Percentiles rank a stretch among this genome's conserved stretches.
Conservation (phyloP, 192 early-diverging fungal genomes). For the Helicostylum pulchrum region DNA sequence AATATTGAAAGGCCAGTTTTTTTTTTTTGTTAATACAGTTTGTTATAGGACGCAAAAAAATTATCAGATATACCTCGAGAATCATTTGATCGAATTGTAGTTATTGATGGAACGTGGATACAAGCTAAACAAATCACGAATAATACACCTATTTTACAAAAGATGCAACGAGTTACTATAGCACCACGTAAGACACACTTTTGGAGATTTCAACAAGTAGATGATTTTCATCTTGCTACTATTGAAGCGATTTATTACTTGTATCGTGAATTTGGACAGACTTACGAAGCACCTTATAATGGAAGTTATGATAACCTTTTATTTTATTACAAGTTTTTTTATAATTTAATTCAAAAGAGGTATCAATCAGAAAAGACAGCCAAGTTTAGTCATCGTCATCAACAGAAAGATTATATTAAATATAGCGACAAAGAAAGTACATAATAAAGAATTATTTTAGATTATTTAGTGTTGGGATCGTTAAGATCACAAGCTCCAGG, state of each 20-base stretch:
- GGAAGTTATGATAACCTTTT: conserved; percentile 85
- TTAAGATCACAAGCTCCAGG: conserved; percentile 27
- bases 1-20: background rate
- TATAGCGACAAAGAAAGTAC: background rate
- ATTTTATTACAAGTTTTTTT: conserved; percentile 91
- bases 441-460: background rate
- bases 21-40: background rate
- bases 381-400: conserved; percentile 20
- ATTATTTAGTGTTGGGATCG: background rate
- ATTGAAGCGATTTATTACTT: conserved; percentile 97
- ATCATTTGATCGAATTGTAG: conserved; percentile 73
- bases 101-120: conserved; percentile 96
- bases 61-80: conserved; percentile 62
- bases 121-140: conserved; percentile 70
- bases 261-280: conserved; percentile 75
- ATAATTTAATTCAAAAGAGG: conserved; percentile 75
- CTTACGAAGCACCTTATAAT: conserved; percentile 54
- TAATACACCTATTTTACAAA: conserved; percentile 41
- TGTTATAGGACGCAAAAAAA: conserved; percentile 58
- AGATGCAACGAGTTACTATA: conserved; percentile 61
- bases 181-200: conserved; percentile 77
- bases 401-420: conserved; percentile 24
- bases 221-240: conserved; percentile 78
- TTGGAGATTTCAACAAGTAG: conserved; percentile 85
- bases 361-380: conserved; percentile 48